Percentiles rank a stretch among this genome's conserved stretches.
phyloP scores from a whole-genome alignment of 2,329 filamentous ascomycete species.

The Aspergillus cejpii region DNA sequence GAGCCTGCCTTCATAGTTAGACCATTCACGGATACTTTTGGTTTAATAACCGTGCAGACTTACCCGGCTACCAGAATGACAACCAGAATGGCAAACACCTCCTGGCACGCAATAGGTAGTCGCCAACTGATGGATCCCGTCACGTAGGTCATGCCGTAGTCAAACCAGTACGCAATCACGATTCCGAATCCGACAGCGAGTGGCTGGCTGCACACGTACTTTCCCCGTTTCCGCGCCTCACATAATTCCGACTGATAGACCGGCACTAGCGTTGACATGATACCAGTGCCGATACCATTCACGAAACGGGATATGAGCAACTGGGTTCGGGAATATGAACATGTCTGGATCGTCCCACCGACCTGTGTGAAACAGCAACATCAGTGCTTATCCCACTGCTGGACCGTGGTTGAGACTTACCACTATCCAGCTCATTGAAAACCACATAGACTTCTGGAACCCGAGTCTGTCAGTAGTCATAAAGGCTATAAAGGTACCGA shows the following conservation, averaged over 20 bases:
- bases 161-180: slow-evolving; percentile 30
- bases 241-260: slow-evolving; percentile 45
- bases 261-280: slow-evolving; percentile 35
- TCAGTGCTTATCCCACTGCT: background rate
- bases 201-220: slow-evolving; percentile 40
- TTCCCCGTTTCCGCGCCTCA: slow-evolving; percentile 39
- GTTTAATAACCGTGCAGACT: slow-evolving; percentile 4
- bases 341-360: slow-evolving; percentile 35
- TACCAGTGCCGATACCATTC: slow-evolving; percentile 47
- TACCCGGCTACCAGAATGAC: slow-evolving; percentile 33
- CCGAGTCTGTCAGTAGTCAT: slow-evolving; percentile 29
- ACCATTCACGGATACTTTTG: slow-evolving; percentile 4
- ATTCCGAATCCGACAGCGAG: slow-evolving; percentile 37
- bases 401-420: slow-evolving; percentile 11
- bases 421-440: slow-evolving; percentile 30
- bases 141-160: slow-evolving; percentile 34
- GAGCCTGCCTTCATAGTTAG: slow-evolving; percentile 21
- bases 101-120: slow-evolving; percentile 44
- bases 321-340: slow-evolving; percentile 27
- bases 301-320: slow-evolving; percentile 44
- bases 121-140: slow-evolving; percentile 43
- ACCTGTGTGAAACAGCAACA: slow-evolving; percentile 19
- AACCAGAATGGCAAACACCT: slow-evolving; percentile 40
- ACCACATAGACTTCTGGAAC: slow-evolving; percentile 31
- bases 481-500: slow-evolving; percentile 31